These are phyloP conservation scores for Juglanconis oblonga DNA, from an alignment of 2,329 filamentous ascomycete species.

Conservation along the genomic window DNA sequence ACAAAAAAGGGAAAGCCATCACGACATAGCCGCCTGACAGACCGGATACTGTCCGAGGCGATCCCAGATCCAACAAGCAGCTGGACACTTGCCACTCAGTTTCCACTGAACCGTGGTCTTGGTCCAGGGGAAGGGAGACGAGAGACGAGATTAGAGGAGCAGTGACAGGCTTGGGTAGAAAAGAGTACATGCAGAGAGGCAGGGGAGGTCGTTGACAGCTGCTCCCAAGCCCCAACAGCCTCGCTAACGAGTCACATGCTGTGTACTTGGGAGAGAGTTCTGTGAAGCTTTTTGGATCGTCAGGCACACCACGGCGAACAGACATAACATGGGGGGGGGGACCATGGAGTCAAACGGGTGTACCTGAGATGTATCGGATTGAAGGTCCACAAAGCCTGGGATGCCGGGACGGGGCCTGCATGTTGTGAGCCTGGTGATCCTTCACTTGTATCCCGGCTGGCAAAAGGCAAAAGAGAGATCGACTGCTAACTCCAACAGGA, in stretches of 20 bases:
- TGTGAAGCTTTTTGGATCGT: background rate
- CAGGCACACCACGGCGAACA: background rate
- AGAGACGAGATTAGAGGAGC: background rate
- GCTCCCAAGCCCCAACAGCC: background rate
- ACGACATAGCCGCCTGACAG: background rate
- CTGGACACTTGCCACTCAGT: background rate
- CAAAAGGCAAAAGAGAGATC: background rate
- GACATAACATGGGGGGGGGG: background rate
- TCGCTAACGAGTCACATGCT: background rate
- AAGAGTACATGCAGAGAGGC: background rate
- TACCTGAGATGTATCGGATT: conserved; percentile 9
- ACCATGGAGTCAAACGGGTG: background rate
- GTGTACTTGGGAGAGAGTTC: conserved; percentile 1
- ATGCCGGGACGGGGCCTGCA: background rate
- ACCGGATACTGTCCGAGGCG: background rate
- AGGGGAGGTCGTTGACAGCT: background rate
- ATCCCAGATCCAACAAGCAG: background rate
- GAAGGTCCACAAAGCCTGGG: conserved; percentile 3
- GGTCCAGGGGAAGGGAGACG: background rate
- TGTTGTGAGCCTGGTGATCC: background rate
- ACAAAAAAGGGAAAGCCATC: too few relatives aligned
- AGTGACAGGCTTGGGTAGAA: background rate
- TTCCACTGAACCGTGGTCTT: background rate
- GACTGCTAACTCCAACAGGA: background rate
- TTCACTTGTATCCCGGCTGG: background rate